Conservation (phyloP, 768 basidiomycete genomes). For the Sutorius australiensis region DNA sequence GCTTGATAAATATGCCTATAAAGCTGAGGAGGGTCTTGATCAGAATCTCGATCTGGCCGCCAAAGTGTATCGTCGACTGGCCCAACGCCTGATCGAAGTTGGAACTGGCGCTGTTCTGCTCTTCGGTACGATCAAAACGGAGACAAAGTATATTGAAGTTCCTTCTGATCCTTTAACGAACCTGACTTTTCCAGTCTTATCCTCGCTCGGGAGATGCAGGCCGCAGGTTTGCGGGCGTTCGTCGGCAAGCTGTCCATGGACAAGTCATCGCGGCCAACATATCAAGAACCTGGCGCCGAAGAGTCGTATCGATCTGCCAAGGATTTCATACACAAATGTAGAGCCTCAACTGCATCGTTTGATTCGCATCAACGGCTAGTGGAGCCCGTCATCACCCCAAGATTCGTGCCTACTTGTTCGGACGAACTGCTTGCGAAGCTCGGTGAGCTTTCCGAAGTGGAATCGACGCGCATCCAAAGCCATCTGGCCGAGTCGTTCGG, state of each 20-base stretch:
- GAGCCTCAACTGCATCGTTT: constrained; percentile 36
- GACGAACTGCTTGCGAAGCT: constrained; percentile 63
- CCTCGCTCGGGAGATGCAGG: constrained; percentile 70
- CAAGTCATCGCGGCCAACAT: constrained; percentile 64
- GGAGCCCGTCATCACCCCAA: constrained; percentile 81
- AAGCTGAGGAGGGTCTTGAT: constrained; percentile 77
- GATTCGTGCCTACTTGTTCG: constrained; percentile 88
- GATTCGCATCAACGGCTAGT: constrained; percentile 51
- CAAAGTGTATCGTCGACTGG: constrained; percentile 65
- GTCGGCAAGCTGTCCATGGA: constrained; percentile 95
- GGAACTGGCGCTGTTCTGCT: constrained; percentile 77
- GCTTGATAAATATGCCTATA: constrained; percentile 79
- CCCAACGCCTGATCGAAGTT: constrained; percentile 57
- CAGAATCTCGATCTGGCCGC: constrained; percentile 53
- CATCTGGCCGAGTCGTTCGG: constrained; percentile 81
- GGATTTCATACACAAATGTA: constrained; percentile 55
- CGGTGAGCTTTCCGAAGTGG: constrained; percentile 46
- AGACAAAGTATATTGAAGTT: constrained; percentile 64
- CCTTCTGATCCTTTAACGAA: not conserved
- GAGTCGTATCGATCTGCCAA: constrained; percentile 48
- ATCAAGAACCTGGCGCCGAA: constrained; percentile 57
- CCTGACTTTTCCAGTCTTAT: constrained; percentile 51
- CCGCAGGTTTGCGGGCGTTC: constrained; percentile 69
- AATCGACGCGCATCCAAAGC: constrained; percentile 63
- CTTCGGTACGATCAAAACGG: constrained; percentile 80